Percentiles rank a stretch among this genome's conserved stretches.
Conservation (phyloP, 164 flowering plant species). For the Paratinospora sagittata region DNA sequence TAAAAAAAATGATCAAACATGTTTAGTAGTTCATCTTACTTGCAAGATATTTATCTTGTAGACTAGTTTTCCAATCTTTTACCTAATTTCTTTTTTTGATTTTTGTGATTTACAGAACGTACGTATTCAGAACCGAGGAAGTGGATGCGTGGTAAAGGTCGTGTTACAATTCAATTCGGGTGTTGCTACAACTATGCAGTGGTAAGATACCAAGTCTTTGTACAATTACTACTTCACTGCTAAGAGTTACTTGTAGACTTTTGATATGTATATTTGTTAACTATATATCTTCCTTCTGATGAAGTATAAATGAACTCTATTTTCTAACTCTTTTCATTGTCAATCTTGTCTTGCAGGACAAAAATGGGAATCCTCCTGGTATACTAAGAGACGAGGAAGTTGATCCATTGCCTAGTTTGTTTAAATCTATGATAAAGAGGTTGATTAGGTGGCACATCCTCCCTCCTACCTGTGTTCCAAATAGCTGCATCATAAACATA, state of each 20-base stretch:
- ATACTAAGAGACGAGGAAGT: slow-evolving; percentile 51
- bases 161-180: slow-evolving; percentile 58
- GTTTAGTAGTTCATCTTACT: too few species aligned
- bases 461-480: slow-evolving; percentile 43
- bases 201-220: slow-evolving; percentile 22
- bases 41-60: neutral
- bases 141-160: slow-evolving; percentile 69
- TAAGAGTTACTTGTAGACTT: neutral
- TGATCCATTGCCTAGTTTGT: slow-evolving; percentile 46
- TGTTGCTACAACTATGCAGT: slow-evolving; percentile 61
- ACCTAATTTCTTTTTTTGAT: neutral
- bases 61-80: neutral
- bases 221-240: neutral
- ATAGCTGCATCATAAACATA: slow-evolving; percentile 57
- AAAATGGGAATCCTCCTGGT: slow-evolving; percentile 57
- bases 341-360: slow-evolving; percentile 34
- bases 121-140: slow-evolving; percentile 51
- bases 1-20: too few species aligned
- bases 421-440: slow-evolving; percentile 42
- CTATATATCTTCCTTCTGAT: neutral
- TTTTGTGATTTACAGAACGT: slow-evolving; percentile 24
- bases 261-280: neutral
- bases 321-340: neutral
- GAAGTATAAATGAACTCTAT: neutral
- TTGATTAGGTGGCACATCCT: slow-evolving; percentile 47